A percentile compares a stretch with the other conserved stretches of the same genome.
phyloP scores from a whole-genome alignment of 2,329 filamentous ascomycete species.

The Cercospora brassicicola region DNA sequence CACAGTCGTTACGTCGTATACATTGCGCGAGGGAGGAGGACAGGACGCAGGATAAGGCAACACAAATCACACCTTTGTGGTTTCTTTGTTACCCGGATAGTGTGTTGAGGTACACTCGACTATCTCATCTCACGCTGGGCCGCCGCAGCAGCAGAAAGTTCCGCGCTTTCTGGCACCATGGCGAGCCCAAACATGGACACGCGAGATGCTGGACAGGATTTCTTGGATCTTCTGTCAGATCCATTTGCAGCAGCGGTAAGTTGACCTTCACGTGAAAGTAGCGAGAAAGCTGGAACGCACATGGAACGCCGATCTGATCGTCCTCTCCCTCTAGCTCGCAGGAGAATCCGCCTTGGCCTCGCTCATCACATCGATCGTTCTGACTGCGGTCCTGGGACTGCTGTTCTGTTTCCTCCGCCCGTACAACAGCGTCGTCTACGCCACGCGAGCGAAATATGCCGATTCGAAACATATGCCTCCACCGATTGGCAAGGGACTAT shows the following conservation, averaged over 20 bases:
- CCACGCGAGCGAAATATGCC: constrained; percentile 87
- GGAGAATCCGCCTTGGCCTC: constrained; percentile 72
- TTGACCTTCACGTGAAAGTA: too few relatives aligned
- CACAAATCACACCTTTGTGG: background rate
- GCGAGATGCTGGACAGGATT: constrained; percentile 13
- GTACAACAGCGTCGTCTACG: constrained; percentile 89
- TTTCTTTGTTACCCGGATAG: background rate
- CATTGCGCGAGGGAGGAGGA: background rate
- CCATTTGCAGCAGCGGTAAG: constrained; percentile 7
- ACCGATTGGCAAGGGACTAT: constrained; percentile 78
- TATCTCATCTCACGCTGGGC: constrained; percentile 1
- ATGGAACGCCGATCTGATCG: background rate
- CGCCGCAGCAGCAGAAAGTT: constrained; percentile 13
- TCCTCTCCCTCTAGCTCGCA: constrained; percentile 48
- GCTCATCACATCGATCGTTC: constrained; percentile 73
- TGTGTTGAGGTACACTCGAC: background rate
- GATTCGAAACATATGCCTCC: constrained; percentile 89
- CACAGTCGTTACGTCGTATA: constrained; percentile 11
- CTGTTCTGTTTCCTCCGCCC: constrained; percentile 87
- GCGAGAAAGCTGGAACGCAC: too few relatives aligned
- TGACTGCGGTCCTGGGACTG: constrained; percentile 72
- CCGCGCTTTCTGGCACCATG: constrained; percentile 14
- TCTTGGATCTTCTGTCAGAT: constrained; percentile 12
- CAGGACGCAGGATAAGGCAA: background rate
- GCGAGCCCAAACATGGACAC: constrained; percentile 13